A percentile compares a stretch with the other conserved stretches of the same genome.
Evolutionary conservation across 2,329 filamentous ascomycete species (phyloP).

Genomic region (Sporothrix euskadiensis): DNA sequence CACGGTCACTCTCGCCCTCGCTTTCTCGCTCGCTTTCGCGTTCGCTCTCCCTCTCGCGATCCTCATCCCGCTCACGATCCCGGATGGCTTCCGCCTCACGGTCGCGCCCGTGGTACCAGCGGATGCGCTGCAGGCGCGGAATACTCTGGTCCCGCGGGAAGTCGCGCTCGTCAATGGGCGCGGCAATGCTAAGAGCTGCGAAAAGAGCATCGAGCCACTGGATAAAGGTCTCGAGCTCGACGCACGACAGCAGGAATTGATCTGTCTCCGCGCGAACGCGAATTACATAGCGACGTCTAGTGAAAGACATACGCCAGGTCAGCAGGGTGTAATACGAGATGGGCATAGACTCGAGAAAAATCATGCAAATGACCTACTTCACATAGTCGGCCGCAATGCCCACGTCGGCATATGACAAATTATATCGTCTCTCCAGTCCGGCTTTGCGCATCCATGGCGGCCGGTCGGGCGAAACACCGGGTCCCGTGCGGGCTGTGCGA

Average conservation of each 20-base stretch:
- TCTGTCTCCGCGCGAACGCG: constrained; percentile 72
- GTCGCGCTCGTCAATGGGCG: constrained; percentile 69
- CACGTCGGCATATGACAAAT: constrained; percentile 71
- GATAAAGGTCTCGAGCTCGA: constrained; percentile 65
- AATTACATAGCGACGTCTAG: constrained; percentile 63
- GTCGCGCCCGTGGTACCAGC: constrained; percentile 49
- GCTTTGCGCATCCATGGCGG: constrained; percentile 56
- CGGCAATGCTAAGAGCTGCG: constrained; percentile 71
- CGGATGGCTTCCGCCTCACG: constrained; percentile 34
- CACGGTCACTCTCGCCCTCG: constrained; percentile 11
- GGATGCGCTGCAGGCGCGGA: constrained; percentile 56
- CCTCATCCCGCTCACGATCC: constrained; percentile 26
- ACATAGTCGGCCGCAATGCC: constrained; percentile 72
- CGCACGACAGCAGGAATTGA: constrained; percentile 69
- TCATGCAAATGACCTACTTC: constrained; percentile 54
- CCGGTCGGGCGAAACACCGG: constrained; percentile 52
- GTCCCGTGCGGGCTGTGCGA: constrained; percentile 49
- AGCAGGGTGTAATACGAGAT: neutral
- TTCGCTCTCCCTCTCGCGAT: constrained; percentile 23
- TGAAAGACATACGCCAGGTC: constrained; percentile 26
- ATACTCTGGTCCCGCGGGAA: constrained; percentile 64
- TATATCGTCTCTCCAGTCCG: constrained; percentile 65
- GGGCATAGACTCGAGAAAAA: neutral
- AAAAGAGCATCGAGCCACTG: constrained; percentile 69
- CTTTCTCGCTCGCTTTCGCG: constrained; percentile 17